Conservation (phyloP, 225 moss, liverwort and hornwort genomes). For the Straminergon stramineum region DNA sequence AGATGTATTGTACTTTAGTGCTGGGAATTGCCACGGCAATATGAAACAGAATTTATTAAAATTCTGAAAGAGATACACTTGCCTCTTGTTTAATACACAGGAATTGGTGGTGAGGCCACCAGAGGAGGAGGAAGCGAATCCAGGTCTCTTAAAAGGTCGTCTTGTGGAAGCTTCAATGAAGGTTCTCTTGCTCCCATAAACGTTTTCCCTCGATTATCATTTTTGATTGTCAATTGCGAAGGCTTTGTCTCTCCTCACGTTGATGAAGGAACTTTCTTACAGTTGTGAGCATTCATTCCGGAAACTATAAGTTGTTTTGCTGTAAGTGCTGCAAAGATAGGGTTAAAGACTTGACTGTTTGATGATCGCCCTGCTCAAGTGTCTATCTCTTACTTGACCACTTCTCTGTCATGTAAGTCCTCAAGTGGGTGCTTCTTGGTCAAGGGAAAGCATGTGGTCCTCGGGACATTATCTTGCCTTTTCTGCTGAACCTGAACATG, state of each 20-base stretch:
- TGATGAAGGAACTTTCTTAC: not conserved
- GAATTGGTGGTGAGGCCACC: constrained; percentile 55
- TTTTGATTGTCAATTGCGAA: not conserved
- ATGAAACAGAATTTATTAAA: not conserved
- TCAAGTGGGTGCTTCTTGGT: not conserved
- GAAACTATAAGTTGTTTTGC: not conserved
- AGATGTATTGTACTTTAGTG: not conserved
- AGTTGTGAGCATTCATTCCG: not conserved
- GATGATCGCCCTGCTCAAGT: not conserved
- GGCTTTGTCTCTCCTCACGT: not conserved
- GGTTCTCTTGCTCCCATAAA: constrained; percentile 16
- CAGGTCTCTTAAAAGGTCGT: constrained; percentile 44
- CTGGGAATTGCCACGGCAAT: not conserved
- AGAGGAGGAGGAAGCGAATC: constrained; percentile 45
- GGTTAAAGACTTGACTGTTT: not conserved
- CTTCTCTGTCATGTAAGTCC: not conserved
- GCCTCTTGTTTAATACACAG: constrained; percentile 13
- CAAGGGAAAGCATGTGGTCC: not conserved
- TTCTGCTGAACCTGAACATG: not conserved
- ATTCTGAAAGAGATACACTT: not conserved
- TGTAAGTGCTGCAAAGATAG: not conserved
- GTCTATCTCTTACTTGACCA: not conserved
- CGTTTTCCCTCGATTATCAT: not conserved
- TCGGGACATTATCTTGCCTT: not conserved
- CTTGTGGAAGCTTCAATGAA: constrained; percentile 69